phyloP scores from a whole-genome alignment of 768 basidiomycete species.

The Agrocybe chaxingu region DNA sequence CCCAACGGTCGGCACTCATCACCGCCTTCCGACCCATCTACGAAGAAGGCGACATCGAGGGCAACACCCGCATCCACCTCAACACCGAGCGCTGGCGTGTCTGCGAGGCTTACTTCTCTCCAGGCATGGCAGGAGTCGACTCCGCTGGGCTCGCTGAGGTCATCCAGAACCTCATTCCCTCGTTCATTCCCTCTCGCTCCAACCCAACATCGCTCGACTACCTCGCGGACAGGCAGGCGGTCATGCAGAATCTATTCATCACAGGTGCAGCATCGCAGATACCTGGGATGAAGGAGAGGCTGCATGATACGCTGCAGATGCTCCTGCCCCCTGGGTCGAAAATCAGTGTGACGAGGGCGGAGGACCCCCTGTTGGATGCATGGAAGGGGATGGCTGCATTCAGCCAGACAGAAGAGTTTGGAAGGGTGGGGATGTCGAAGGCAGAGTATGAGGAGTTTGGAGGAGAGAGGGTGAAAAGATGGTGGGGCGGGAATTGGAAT shows the following conservation, averaged over 20 bases:
- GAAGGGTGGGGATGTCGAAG: slow-evolving; percentile 56
- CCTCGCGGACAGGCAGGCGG: slow-evolving; percentile 57
- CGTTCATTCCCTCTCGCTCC: slow-evolving; percentile 21
- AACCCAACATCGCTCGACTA: slow-evolving; percentile 45
- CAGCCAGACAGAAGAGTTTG: slow-evolving; percentile 53
- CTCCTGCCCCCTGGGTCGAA: slow-evolving; percentile 81
- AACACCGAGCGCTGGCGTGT: slow-evolving; percentile 89
- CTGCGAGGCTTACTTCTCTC: slow-evolving; percentile 91
- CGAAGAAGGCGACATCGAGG: slow-evolving; percentile 70
- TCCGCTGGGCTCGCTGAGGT: slow-evolving; percentile 94
- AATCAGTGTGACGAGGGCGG: slow-evolving; percentile 60
- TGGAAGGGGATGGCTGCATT: slow-evolving; percentile 93
- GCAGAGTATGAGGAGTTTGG: slow-evolving; percentile 92
- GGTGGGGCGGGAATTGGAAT: slow-evolving; percentile 95
- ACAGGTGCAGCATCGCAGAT: slow-evolving; percentile 81
- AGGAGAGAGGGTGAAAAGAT: slow-evolving; percentile 78
- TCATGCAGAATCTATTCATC: slow-evolving; percentile 89
- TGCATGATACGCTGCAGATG: slow-evolving; percentile 76
- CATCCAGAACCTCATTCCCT: slow-evolving; percentile 69
- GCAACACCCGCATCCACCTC: slow-evolving; percentile 77
- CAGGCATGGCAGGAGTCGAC: slow-evolving; percentile 92
- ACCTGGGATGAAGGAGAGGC: slow-evolving; percentile 62
- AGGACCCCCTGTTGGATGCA: slow-evolving; percentile 69
- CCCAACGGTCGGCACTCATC: slow-evolving; percentile 80
- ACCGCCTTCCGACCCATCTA: slow-evolving; percentile 82